phyloP scores from a whole-genome alignment of 495 filamentous ascomycete genomes.

The Entonaema liquescens region DNA sequence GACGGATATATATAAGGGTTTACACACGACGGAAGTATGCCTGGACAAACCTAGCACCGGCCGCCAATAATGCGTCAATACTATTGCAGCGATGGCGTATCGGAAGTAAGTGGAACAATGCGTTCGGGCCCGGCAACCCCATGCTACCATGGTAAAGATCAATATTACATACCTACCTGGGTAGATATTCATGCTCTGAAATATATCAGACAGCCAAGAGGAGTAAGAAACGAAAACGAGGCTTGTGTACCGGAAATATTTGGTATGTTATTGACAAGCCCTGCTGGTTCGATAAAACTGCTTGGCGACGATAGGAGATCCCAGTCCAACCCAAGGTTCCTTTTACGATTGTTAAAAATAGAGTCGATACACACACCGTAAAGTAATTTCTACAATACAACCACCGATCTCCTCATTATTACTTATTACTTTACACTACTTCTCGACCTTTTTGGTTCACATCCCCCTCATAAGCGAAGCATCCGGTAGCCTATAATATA shows the following conservation, averaged over 20 bases:
- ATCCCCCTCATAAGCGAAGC: slow-evolving; percentile 5
- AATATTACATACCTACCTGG: not conserved
- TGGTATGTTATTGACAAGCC: not conserved
- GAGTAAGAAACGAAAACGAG: not conserved
- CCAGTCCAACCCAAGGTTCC: slow-evolving; percentile 5
- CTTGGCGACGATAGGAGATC: slow-evolving; percentile 17
- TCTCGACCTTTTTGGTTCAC: not conserved
- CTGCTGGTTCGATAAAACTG: not conserved
- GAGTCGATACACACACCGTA: slow-evolving; percentile 6
- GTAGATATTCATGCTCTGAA: not conserved
- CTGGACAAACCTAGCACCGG: slow-evolving; percentile 26
- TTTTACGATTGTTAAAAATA: slow-evolving; percentile 9
- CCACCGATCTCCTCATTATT: not conserved
- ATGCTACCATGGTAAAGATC: slow-evolving; percentile 2
- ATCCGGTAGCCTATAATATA: not conserved
- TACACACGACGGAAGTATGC: slow-evolving; percentile 10
- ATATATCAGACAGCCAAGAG: not conserved
- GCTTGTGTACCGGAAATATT: not conserved
- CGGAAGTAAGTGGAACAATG: slow-evolving; percentile 28
- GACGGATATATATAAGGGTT: not conserved
- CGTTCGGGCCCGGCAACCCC: slow-evolving; percentile 21
- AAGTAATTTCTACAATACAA: slow-evolving; percentile 22
- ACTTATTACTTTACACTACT: slow-evolving; percentile 3
- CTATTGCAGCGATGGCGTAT: slow-evolving; percentile 19
- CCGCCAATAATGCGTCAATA: slow-evolving; percentile 19